Base-by-base conservation (phyloP, 768 basidiomycete species). In the Xerocomellus amylosporus region DNA sequence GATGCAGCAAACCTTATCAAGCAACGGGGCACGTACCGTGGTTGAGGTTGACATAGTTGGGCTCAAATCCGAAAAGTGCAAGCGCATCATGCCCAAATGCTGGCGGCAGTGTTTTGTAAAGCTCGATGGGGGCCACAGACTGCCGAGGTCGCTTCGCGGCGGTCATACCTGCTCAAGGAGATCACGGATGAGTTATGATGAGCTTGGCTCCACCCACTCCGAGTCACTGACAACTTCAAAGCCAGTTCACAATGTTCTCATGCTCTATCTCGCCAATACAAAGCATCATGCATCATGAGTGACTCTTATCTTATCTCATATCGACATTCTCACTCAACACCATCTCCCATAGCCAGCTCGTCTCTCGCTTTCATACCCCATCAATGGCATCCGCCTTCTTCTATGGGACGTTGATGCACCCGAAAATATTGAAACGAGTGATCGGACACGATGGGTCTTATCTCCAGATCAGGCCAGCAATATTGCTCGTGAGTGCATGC, bases 331-430 rank as follows among this genome's bases (percentile, higher is more conserved):
- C n/a, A n/a, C 30, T 30, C 8, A 9, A 30, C 33, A 14, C 33
- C 12, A 12, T 33, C 40, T 45, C 28, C 31, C 38, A 39, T 26
- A 22, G 9, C 38, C 34, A 43, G 33, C 17, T 36, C 40, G 22
- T 43, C 51, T 26, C 36, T 51, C 31, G 2, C 10, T 42, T 40
- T 14, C 30, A 34, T 17, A 49, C 24, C 22, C 19, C 45, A 28
- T 17, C 51, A 17, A 75, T 75, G 73, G 42, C 67, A 56, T 71
- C 74, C 24, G 86, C 86, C 17, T 95, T 94, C 71, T 89, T 93
- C 75, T 93, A 95, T 70, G 95, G 95, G 13, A 96, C 91, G 0
- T 75, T 98, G 20, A 85, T 95, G 78, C 91, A 94, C 63, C 93
- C 93, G 7, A 81, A 81, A 46, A 88, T 98, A 63, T 74, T 97